Base-by-base conservation (phyloP, 169 alveolate species). In the Cryptosporidium sp. region DNA sequence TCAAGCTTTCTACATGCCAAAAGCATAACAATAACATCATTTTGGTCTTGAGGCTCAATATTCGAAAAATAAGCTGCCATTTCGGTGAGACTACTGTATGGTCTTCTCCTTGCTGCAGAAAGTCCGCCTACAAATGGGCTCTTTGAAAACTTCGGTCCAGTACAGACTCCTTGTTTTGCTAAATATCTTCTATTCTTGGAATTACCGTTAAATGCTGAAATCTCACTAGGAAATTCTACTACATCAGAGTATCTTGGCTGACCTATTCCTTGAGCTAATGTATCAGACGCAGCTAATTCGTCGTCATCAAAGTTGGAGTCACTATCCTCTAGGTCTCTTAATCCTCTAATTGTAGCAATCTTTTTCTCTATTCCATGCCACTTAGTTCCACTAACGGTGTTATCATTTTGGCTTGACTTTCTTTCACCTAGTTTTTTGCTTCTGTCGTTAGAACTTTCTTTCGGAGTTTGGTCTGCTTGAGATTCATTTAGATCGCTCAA, bases 1-100 rank as follows among this genome's bases (percentile, higher is more conserved):
- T 94, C 96, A 61, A 94, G 91, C 91, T 94, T 92, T 59, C 96
- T 86, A 68, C 96, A 94, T 1, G 95, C 94, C 18, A 94, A 75
- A 61, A 94, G 93, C 92, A 94, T 85, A 55, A 86, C 91, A 18
- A 94, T 91, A 51, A 94, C 70, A 65, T 94, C 95, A 71, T 91
- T 85, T 71, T 94, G 94, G 37, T 94, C 96, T 58, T 86, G 92
- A 35, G 91, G 86, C 16, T 92, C 94, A 48, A 92, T 85, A 67
- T 87, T 75, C 6, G 94, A 68, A 61, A 92, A 92, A 58, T 91
- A 87, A 37, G 86, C 75, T 26, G 94, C 94, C 71, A 92, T 73
- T 65, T 92, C 94, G 39, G 92, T 70, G 33, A 92, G 86, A 84
- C 93, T 92, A 51, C 91, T 92, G 68, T 92, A 92, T 35, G 92